Conservation (phyloP, 805 yeast species). For the Wickerhamiella brachini region DNA sequence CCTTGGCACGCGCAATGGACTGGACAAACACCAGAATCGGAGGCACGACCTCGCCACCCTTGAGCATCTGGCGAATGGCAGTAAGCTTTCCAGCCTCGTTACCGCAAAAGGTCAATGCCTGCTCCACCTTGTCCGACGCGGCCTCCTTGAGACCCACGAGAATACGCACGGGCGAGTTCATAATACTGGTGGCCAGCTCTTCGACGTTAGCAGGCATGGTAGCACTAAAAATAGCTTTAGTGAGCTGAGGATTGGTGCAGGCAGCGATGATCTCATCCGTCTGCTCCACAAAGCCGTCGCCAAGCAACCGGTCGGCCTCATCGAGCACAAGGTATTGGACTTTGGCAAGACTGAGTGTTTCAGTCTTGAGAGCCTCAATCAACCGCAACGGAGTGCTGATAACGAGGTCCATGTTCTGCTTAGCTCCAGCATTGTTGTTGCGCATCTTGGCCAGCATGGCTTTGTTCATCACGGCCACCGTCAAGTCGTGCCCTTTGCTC, state of each 20-base stretch:
- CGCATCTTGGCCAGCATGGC: slow-evolving; percentile 51
- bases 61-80: slow-evolving; percentile 76
- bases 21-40: slow-evolving; percentile 89
- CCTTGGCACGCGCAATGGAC: slow-evolving; percentile 86
- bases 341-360: slow-evolving; percentile 41
- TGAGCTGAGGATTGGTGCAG: slow-evolving; percentile 32
- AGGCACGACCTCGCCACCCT: slow-evolving; percentile 66
- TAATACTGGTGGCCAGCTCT: slow-evolving; percentile 69
- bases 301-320: slow-evolving; percentile 92
- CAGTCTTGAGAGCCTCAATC: slow-evolving; percentile 59
- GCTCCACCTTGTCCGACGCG: slow-evolving; percentile 73
- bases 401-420: slow-evolving; percentile 60
- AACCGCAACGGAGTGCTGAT: slow-evolving; percentile 83
- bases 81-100: slow-evolving; percentile 89
- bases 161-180: slow-evolving; percentile 74
- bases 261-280: slow-evolving; percentile 68
- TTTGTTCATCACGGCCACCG: slow-evolving; percentile 54
- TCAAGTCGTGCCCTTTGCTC: slow-evolving; percentile 39
- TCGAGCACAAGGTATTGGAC: slow-evolving; percentile 77
- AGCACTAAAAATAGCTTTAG: slow-evolving; percentile 82
- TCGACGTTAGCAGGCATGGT: slow-evolving; percentile 91
- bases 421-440: slow-evolving; percentile 39
- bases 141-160: slow-evolving; percentile 91
- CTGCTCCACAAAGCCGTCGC: slow-evolving; percentile 76
- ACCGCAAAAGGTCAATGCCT: slow-evolving; percentile 73